A percentile compares a stretch with the other conserved stretches of the same genome.
Evolutionary conservation across 495 filamentous ascomycete species (phyloP).

Genomic region (Penicillium subrubescens): DNA sequence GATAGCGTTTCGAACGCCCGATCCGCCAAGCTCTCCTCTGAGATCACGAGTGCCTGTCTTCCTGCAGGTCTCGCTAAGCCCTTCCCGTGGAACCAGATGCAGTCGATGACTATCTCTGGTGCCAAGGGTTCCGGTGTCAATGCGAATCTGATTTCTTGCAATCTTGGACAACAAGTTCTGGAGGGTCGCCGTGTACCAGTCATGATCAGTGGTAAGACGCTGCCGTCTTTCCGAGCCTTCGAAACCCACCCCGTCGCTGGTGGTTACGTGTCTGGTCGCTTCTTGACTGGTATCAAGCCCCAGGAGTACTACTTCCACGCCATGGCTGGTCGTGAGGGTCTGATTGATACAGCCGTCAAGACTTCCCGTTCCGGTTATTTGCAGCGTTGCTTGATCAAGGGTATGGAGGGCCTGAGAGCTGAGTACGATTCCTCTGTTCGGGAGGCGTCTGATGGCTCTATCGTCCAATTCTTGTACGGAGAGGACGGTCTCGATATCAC

Average conservation of each 20-base stretch:
- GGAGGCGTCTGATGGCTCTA: conserved; percentile 81
- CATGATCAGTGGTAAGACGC: conserved; percentile 96
- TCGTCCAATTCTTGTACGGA: conserved; percentile 95
- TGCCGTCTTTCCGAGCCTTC: conserved; percentile 92
- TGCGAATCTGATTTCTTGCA: conserved; percentile 95
- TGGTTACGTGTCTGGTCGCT: conserved; percentile 92
- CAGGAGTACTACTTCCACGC: conserved; percentile 99
- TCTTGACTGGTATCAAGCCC: conserved; percentile 95
- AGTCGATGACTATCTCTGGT: conserved; percentile 95
- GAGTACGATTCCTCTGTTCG: conserved; percentile 93
- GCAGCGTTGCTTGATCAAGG: conserved; percentile 97
- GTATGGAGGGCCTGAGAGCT: conserved; percentile 92
- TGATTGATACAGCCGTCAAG: conserved; percentile 99
- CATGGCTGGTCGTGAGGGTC: conserved; percentile 97
- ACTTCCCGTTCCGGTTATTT: conserved; percentile 95
- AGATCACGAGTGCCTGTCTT: conserved; percentile 76
- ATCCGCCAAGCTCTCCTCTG: conserved; percentile 71
- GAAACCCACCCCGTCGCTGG: conserved; percentile 89
- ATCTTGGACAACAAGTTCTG: conserved; percentile 94
- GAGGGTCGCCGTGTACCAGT: conserved; percentile 93
- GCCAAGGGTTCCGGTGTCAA: conserved; percentile 94
- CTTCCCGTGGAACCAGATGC: conserved; percentile 98
- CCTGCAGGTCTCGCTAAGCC: conserved; percentile 82
- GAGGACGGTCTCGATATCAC: conserved; percentile 95
- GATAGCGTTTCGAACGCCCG: conserved; percentile 82